Evolutionary conservation across 179 eudicot genomes (phyloP), one percentile per base, ranked within the genome.

Genomic region (Nepenthes alata): DNA sequence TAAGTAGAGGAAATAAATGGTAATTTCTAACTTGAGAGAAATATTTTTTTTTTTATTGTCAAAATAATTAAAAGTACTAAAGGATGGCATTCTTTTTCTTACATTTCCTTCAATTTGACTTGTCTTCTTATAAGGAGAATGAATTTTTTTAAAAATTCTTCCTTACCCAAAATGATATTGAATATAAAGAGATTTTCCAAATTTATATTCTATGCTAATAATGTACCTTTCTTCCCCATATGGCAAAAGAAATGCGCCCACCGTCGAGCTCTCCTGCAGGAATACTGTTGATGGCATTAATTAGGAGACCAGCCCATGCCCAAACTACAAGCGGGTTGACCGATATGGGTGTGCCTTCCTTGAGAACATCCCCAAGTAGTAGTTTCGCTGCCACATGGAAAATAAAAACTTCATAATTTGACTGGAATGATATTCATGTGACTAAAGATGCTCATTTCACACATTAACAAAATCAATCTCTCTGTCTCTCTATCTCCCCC

Each of bases 221-320:
- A 35, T 38, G 35, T 74, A 89, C 98, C 93, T 93, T 93, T 80
- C 98, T 79, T 64, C 98, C 98, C 95, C 95, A 93, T 45, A 93
- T 68, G 57, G 98, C 81, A 69, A 93, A 87, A 49, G 98, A 74
- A 69, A 89, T 89, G 55, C 98, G 94, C 6, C 98, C 98, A 39
- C 98, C 98, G 57, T 93, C 98, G 4, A 86, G 85, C 79, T 93
- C 98, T 59, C 98, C 98, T 25, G 98, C 98, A 53, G 98, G 98
- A 67, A 93, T 85, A 80, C 98, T 86, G 76, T 86, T 93, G 65
- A 93, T 80, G 63, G 98, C 98, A 70, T 93, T 93, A n/a, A 89
- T 93, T 34, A 93, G 87, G 63, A 93, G 88, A 57, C 98, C 98
- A 6, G 95, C 98, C 98, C 95, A 93, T 54, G 98, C 89, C 98